phyloP scores from a whole-genome alignment of 352 stramenopile genomes.

The Vaucheria bursata region DNA sequence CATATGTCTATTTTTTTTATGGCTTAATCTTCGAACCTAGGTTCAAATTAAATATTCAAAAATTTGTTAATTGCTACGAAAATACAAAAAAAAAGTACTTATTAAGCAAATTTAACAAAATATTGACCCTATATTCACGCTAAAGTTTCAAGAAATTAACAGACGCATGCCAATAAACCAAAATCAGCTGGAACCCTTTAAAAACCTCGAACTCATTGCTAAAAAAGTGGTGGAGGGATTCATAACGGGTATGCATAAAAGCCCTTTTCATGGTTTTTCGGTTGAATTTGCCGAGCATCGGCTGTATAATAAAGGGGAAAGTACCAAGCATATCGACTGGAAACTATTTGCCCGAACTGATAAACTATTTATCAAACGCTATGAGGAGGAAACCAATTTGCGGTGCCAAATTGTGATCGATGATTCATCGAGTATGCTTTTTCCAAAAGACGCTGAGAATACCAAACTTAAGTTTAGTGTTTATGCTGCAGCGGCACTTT shows the following conservation, averaged over 20 bases:
- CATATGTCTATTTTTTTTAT: too few relatives aligned
- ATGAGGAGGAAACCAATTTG: neutral
- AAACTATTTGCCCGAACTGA: neutral
- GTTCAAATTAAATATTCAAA: too few relatives aligned
- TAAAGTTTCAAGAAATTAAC: too few relatives aligned
- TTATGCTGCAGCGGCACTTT: neutral
- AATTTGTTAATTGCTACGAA: too few relatives aligned
- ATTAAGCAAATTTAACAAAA: too few relatives aligned
- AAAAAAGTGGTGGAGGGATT: slow-evolving; percentile 3
- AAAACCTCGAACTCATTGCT: neutral
- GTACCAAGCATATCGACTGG: slow-evolving; percentile 2
- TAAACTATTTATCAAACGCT: slow-evolving; percentile 3
- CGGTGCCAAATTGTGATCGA: neutral
- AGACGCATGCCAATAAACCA: too few relatives aligned
- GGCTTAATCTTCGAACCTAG: too few relatives aligned
- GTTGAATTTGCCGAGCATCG: neutral
- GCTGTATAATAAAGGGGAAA: neutral
- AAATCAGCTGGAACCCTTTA: too few relatives aligned
- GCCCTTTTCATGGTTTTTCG: slow-evolving; percentile 2
- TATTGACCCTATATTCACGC: too few relatives aligned
- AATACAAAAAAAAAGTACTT: too few relatives aligned
- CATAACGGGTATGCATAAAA: neutral
- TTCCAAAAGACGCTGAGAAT: neutral
- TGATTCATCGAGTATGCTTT: neutral
- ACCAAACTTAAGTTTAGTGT: slow-evolving; percentile 1